phyloP scores from a whole-genome alignment of 2,329 filamentous ascomycete species.

The Tolypocladium paradoxum region DNA sequence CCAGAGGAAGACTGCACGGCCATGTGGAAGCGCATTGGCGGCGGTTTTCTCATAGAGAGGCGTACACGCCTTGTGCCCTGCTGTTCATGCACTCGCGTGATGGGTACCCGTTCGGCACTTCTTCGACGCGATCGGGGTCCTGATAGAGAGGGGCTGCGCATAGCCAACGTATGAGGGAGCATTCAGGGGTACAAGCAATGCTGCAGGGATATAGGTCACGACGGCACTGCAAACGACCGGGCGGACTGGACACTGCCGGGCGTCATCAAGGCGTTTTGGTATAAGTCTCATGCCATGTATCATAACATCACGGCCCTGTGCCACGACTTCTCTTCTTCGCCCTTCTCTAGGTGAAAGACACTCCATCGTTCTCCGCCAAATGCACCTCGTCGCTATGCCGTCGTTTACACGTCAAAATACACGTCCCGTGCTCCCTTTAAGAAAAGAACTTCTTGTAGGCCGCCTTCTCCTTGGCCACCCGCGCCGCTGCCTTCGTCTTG shows the following conservation, averaged over 20 bases:
- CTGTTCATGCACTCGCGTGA: background rate
- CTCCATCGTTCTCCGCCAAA: background rate
- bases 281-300: background rate
- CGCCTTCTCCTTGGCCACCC: slow-evolving; percentile 80
- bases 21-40: too few species aligned
- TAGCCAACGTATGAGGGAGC: background rate
- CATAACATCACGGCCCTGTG: background rate
- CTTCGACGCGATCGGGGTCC: too few species aligned
- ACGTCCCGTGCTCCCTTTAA: slow-evolving; percentile 14
- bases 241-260: background rate
- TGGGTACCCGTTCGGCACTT: background rate
- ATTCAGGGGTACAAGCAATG: background rate
- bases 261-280: too few species aligned
- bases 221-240: background rate
- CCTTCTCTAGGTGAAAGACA: background rate
- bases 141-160: background rate
- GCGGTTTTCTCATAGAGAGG: background rate
- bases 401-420: background rate
- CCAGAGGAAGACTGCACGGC: too few species aligned
- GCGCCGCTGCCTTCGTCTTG: slow-evolving; percentile 63
- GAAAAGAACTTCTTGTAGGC: slow-evolving; percentile 86
- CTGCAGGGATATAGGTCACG: background rate
- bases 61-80: background rate
- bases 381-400: background rate
- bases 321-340: background rate